Base-by-base conservation (phyloP, 495 filamentous ascomycete genomes). In the Elaphomyces granulatus region DNA sequence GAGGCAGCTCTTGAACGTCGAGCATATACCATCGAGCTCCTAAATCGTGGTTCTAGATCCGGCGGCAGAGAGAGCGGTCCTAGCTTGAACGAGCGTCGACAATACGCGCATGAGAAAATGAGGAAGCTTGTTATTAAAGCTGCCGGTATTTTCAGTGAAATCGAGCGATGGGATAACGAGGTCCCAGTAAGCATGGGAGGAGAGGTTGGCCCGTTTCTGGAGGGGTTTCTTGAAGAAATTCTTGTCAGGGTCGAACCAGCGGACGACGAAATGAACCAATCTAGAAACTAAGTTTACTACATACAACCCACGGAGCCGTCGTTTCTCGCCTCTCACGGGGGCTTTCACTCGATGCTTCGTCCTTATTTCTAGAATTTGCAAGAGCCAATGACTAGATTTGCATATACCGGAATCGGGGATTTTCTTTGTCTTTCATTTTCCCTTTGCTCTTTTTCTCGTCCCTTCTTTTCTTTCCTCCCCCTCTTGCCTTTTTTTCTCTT, bases 171-270 rank as follows among this genome's bases (percentile, higher is more conserved):
- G 59, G 90, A 98, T 55, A 77, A 74, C 52, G 73, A 75, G 34
- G 78, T 79, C 37, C 80, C 83, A 4, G 84, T 98, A 2, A 81
- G 83, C 0, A 94, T 96, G 90, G 87, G 85, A 3, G 80, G 79
- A 28, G 86, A 83, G 9, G 83, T 94, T 14, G 72, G 75, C 34
- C 79, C 78, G 0, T 90, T 95, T 46, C 61, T 96, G 20, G 90
- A 98, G 56, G 87, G 83, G 1, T 75, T 94, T 45, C 64, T 98
- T 20, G 90, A 98, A 63, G 90, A 96, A 65, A 75, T 96, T 12
- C 68, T 98, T n/a, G 84, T 94, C 4, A 64, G 90, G 23, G 81
- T 96, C 21, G 88, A 94, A 56, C 80, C 83, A 6, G 66, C 81
- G 37, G 81, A 87, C 53, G 82, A 84, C 47, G 78, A 77, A 18